Base-by-base conservation (phyloP, 805 yeast genomes). In the Sugiyamaella americana region DNA sequence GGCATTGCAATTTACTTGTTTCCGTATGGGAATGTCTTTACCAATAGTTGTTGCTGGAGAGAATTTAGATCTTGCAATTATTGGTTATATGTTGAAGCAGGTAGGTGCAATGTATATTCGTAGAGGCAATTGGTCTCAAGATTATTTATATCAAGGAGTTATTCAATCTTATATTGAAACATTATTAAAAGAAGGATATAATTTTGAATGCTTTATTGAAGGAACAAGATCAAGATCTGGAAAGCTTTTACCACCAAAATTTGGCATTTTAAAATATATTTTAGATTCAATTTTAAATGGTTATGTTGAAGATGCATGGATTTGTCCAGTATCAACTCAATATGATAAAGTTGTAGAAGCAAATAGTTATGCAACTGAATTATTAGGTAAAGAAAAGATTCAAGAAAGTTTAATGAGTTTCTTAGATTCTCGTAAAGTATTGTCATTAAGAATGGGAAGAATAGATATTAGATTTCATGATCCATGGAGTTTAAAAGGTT, bases 171-270 rank as follows among this genome's bases (percentile, higher is more conserved):
- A 73, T 46, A 65, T 79, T 40, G 78, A 76, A 52, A 74, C 74
- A 29, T 52, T 75, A 5, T 67, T 79, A 23, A 48, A 66, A 19
- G 67, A 74, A 49, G 78, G 79, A 41, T 62, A 72, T 46, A 72
- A 72, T 52, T 65, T 79, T 51, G 83, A 79, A 56, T 78, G 80
- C 49, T 79, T 79, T 54, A 75, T 79, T 43, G 84, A 79, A 59
- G 84, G 84, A n/a, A 76, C 82, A 1, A 69, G 84, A 35, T 78
- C 83, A 2, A 67, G 84, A 49, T 79, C 79, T 51, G 84, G 84
- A n/a, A 79, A 79, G 56, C 63, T 79, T 29, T 66, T 79, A 19
- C 67, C 79, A 21, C 84, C 84, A 11, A 79, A 79, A 57, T 77
- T 75, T 56, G 84, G 84, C 4, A 73, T 79, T 40, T 67, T 79